Evolutionary conservation across 306 rosid species (phyloP), one percentile per base, ranked within the genome.

Genomic region (Vachellia collinsii): DNA sequence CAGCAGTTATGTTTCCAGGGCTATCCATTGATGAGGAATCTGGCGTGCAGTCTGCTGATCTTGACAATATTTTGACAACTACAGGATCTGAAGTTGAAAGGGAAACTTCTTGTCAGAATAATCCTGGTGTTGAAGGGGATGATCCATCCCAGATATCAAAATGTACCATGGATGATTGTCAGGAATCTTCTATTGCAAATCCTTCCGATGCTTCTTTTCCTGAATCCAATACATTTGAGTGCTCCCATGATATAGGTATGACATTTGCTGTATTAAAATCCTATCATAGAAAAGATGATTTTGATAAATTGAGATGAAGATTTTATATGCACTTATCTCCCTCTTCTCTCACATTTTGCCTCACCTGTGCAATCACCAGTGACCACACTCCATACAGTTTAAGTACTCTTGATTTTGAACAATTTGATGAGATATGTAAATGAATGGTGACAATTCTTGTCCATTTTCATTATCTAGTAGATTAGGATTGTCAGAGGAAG

Each of bases 201-300:
- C 79, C 82, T 81, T 42, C 84, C 11, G 84, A 78, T 44, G 51
- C 88, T 82, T 75, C 92, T 72, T 72, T 65, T 81, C 72, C 79
- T 34, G 89, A 86, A 36, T 51, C 81, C 80, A 88, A 72, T 67
- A 75, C 86, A 78, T 59, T 86, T 16, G 84, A 85, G 50, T 43
- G 70, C 72, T 77, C 83, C 20, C 83, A 50, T 80, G 90, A 84
- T 68, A 81, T 87, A 81, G 97, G 97, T 93, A 91, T 58, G 90
- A 65, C 77, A 41, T 59, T 58, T 76, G 51, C 67, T 47, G 41
- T 43, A 34, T 56, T 81, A 53, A 38, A 22, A 37, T 70, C 63
- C 67, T 23, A 63, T 63, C 37, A 63, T 63, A 48, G 8, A 1
- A 22, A 43, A 64, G 48, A 46, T 70, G 50, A 48, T 82, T 4